Percentiles rank a stretch among this genome's conserved stretches.
Evolutionary conservation across 352 stramenopile genomes (phyloP).

Genomic region (Phytophthora capsici): DNA sequence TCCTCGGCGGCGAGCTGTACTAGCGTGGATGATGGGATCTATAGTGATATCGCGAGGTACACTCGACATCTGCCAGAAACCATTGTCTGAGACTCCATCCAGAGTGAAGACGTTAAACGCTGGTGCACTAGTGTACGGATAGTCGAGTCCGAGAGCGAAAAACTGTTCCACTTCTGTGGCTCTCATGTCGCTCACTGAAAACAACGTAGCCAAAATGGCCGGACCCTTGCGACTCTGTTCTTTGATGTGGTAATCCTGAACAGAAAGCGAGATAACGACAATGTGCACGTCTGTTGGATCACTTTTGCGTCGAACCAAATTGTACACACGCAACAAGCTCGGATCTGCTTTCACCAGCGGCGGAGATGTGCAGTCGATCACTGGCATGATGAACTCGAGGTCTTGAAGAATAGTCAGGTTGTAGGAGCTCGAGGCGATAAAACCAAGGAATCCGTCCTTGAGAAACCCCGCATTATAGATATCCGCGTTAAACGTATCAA

Average conservation of each 20-base stretch:
- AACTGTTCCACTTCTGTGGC: conserved; percentile 22
- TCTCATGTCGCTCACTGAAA: conserved; percentile 38
- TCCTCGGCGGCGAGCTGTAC: conserved; percentile 39
- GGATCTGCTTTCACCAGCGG: conserved; percentile 26
- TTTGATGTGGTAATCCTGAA: conserved; percentile 33
- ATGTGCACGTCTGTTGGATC: conserved; percentile 32
- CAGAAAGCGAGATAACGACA: conserved; percentile 19
- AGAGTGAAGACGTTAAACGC: conserved; percentile 23
- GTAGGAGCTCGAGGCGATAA: conserved; percentile 34
- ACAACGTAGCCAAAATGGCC: conserved; percentile 27
- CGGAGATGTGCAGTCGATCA: conserved; percentile 36
- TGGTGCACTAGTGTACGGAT: conserved; percentile 29
- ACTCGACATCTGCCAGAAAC: conserved; percentile 32
- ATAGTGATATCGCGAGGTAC: conserved; percentile 10
- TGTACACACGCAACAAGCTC: conserved; percentile 33
- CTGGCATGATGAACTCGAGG: conserved; percentile 29
- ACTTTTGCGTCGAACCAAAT: conserved; percentile 29
- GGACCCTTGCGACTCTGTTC: conserved; percentile 26
- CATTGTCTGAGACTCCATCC: conserved; percentile 16
- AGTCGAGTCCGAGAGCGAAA: conserved; percentile 33
- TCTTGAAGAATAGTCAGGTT: conserved; percentile 41
- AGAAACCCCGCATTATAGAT: conserved; percentile 36
- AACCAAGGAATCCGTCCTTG: conserved; percentile 17
- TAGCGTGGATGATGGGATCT: conserved; percentile 28
- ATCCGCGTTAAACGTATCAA: conserved; percentile 17